Conservation (phyloP, 768 basidiomycete genomes). For the Galerina sulciceps region DNA sequence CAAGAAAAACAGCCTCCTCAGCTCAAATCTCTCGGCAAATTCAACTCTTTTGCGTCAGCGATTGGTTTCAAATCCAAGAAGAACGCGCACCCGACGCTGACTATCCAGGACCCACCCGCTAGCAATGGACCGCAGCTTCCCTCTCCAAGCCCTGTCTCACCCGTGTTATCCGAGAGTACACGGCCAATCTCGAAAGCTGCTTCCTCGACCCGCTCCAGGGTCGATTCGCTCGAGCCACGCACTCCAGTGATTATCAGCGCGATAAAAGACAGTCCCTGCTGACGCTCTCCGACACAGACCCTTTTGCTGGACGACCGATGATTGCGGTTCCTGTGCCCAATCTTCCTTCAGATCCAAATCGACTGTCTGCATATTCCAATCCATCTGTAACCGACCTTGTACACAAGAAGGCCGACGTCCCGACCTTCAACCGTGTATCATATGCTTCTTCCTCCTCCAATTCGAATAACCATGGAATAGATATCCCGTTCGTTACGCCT, state of each 20-base stretch:
- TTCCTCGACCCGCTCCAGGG: conserved; percentile 58
- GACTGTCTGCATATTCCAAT: conserved; percentile 58
- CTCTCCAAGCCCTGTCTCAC: conserved; percentile 22
- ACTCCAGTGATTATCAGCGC: conserved; percentile 56
- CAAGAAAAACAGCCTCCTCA: conserved; percentile 32
- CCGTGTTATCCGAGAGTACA: conserved; percentile 32
- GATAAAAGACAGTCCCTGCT: conserved; percentile 55
- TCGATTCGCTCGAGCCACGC: conserved; percentile 56
- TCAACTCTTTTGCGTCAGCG: conserved; percentile 62
- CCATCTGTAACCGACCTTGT: conserved; percentile 50
- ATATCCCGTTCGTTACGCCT: conserved; percentile 22
- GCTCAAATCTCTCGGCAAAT: conserved; percentile 37
- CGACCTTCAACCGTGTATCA: conserved; percentile 49
- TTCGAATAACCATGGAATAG: conserved; percentile 41
- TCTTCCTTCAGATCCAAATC: conserved; percentile 47
- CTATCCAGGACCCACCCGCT: conserved; percentile 54
- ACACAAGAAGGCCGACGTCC: conserved; percentile 41
- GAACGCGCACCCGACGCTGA: conserved; percentile 43
- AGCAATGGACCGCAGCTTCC: conserved; percentile 1
- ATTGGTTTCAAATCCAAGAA: conserved; percentile 72
- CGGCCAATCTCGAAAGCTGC: conserved; percentile 55
- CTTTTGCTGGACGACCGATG: conserved; percentile 58
- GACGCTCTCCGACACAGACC: conserved; percentile 67
- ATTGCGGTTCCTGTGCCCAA: conserved; percentile 36
- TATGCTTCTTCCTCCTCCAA: conserved; percentile 64